phyloP scores from a whole-genome alignment of 176 grass and related monocot genomes.

The Coix lacrymajobi region DNA sequence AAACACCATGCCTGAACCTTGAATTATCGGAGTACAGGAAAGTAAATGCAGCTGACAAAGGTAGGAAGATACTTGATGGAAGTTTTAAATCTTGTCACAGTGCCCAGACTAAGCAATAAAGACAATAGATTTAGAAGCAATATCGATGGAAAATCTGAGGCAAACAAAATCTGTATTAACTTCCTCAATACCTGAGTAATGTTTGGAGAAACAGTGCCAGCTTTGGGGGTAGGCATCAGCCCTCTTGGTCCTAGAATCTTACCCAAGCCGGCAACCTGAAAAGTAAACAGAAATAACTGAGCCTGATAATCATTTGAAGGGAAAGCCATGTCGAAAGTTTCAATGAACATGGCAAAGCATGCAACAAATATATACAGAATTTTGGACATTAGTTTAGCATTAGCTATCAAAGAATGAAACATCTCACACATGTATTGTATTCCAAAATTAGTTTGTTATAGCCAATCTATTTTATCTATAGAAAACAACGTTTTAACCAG shows the following conservation, averaged over 20 bases:
- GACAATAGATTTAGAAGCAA: slow-evolving; percentile 26
- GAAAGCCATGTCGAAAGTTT: neutral
- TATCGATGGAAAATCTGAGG: neutral
- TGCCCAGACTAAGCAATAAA: slow-evolving; percentile 3
- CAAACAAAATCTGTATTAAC: neutral
- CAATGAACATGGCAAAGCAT: neutral
- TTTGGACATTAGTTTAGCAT: neutral
- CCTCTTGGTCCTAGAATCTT: slow-evolving; percentile 98
- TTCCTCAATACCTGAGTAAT: slow-evolving; percentile 72
- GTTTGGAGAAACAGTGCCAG: slow-evolving; percentile 88
- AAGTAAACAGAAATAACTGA: slow-evolving; percentile 20
- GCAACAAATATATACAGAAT: neutral
- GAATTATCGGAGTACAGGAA: neutral
- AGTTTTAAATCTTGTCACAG: neutral
- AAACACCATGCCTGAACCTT: neutral
- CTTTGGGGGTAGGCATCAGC: slow-evolving; percentile 99
- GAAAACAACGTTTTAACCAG: neutral
- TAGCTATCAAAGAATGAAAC: slow-evolving; percentile 10
- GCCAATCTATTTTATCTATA: neutral
- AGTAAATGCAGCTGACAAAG: neutral
- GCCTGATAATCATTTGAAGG: slow-evolving; percentile 4
- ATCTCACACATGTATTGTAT: neutral
- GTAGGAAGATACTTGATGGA: neutral
- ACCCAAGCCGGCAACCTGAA: slow-evolving; percentile 83
- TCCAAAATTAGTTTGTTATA: neutral